These are phyloP conservation scores for Corylus americana DNA, from an alignment of 306 rosid species.

Conservation along the genomic window DNA sequence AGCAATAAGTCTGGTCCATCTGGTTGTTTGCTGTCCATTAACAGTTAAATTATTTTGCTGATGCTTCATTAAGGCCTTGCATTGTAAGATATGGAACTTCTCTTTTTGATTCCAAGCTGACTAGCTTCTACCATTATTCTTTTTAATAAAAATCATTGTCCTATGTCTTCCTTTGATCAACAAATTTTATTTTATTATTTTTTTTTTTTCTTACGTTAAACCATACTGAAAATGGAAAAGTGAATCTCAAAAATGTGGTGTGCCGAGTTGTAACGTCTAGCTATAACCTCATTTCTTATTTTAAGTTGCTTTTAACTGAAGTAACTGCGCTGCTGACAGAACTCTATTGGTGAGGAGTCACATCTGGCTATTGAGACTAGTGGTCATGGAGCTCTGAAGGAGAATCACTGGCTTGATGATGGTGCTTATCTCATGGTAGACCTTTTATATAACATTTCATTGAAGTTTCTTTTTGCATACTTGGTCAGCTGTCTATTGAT, in stretches of 20 bases:
- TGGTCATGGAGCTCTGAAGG: conserved; percentile 99
- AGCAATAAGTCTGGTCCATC: background rate
- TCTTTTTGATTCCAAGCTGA: background rate
- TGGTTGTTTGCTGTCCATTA: background rate
- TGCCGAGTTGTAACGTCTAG: background rate
- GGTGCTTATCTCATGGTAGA: conserved; percentile 97
- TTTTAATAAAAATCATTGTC: background rate
- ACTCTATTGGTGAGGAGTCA: conserved; percentile 80
- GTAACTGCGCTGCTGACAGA: conserved; percentile 50
- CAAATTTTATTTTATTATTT: background rate
- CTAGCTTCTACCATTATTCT: conserved; percentile 6
- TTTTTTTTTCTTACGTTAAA: background rate
- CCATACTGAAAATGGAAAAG: background rate
- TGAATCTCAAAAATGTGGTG: background rate
- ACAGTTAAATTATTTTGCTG: background rate
- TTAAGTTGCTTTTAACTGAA: conserved; percentile 31
- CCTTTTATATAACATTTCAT: conserved; percentile 8
- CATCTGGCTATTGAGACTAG: conserved; percentile 98
- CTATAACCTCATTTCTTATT: background rate
- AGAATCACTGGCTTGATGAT: conserved; percentile 97
- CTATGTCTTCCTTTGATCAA: background rate
- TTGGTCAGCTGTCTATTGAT: background rate
- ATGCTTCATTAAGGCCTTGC: background rate
- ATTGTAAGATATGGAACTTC: background rate
- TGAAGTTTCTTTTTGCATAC: conserved; percentile 3